Evolutionary conservation across 345 rosid genomes (phyloP).

Genomic region (Eucalyptus caleyi): DNA sequence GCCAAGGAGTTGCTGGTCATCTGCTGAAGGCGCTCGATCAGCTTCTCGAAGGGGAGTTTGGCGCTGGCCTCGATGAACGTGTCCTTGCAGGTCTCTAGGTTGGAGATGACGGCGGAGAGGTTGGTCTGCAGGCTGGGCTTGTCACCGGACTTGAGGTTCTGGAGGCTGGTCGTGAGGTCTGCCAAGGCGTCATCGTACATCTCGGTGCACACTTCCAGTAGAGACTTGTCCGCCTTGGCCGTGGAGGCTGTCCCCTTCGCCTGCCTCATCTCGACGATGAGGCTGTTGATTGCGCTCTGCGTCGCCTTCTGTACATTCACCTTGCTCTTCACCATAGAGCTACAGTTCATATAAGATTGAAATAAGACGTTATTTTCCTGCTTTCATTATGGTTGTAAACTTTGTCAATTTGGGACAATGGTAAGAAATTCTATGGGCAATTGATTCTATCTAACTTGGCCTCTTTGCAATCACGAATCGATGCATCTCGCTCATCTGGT

Average conservation of each 20-base stretch:
- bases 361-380: not conserved
- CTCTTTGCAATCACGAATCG: not conserved
- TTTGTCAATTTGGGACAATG: not conserved
- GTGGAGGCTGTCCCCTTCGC: not conserved
- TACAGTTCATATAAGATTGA: not conserved
- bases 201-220: constrained; percentile 9
- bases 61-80: not conserved
- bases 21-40: not conserved
- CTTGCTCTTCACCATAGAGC: not conserved
- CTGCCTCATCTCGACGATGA: not conserved
- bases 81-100: constrained; percentile 19
- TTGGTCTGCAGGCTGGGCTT: constrained; percentile 5
- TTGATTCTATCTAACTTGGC: not conserved
- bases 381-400: not conserved
- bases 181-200: constrained; percentile 7
- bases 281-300: not conserved
- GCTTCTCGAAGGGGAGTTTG: not conserved
- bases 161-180: constrained; percentile 2
- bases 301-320: not conserved
- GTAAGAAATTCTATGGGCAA: not conserved
- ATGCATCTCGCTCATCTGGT: not conserved
- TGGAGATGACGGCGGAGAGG: constrained; percentile 15
- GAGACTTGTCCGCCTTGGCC: not conserved
- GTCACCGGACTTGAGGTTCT: constrained; percentile 12
- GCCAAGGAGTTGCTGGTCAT: constrained; percentile 4